Base-by-base conservation (phyloP, 23 red algal species). In the Gracilaria gracilis region DNA sequence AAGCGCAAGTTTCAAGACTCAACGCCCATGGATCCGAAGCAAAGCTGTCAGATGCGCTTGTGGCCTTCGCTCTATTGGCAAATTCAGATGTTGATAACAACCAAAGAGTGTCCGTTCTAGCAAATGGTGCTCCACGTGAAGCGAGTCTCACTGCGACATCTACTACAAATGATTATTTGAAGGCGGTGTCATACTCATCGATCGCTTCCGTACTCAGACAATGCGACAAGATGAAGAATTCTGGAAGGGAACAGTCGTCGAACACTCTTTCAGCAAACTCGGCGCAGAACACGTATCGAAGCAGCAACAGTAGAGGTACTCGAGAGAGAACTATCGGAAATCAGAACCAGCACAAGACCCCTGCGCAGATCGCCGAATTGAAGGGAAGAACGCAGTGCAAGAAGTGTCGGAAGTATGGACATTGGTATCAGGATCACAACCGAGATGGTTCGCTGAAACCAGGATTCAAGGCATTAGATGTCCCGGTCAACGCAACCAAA, bases 381-480 rank as follows among this genome's bases (percentile, higher is more conserved):
- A 88, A 88, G 14, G 14, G 7, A 13, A 77, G 37, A 9, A 88
- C 48, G 28, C 25, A 64, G 35, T 88, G 49, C 13, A 27, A 55
- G 9, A 88, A 61, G 23, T 88, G 84, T 25, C 21, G 54, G 7
- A 77, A 76, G 50, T 57, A 59, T 16, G 67, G 64, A 21, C 65
- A 77, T 13, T 88, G 84, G 69, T 4, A 16, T 16, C 3, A n/a
- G 9, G 61, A 62, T 23, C 67, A 88, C 35, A 59, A 36, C 16
- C 3, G 19, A 19, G 84, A 88, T 24, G 84, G 84, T 15, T 38
- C 66, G 16, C 48, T 88, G 84, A 88, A 88, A n/a, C 49, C 65
- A 28, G 66, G 50, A 4, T 48, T 40, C 23, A 46, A 82, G 29
- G 19, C 79, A 2, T 38, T 28, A 0, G 79, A 65, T 23, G 54